A percentile compares a stretch with the other conserved stretches of the same genome.
Conservation (phyloP, 1,139 yeast genomes). For the Pichia sp. region DNA sequence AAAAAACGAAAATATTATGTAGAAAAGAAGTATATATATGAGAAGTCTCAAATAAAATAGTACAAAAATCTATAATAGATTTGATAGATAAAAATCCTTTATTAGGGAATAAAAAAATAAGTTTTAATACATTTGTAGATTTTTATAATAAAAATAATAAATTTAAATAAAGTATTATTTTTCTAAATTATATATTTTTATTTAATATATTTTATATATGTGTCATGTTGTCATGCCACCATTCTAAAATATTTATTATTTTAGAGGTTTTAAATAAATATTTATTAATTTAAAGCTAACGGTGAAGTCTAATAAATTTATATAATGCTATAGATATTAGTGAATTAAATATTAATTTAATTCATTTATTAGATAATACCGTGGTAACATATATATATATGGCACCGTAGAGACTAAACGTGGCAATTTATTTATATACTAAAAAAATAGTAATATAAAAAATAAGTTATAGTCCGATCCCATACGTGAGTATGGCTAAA, state of each 20-base stretch:
- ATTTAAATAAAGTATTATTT: background rate
- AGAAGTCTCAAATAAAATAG: background rate
- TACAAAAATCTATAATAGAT: background rate
- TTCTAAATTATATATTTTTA: background rate
- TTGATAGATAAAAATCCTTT: constrained; percentile 1
- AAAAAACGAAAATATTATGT: constrained; percentile 1
- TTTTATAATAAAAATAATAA: background rate
- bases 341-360: constrained; percentile 1
- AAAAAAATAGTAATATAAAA: background rate
- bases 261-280: constrained; percentile 2
- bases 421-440: background rate
- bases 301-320: constrained; percentile 6
- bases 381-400: constrained; percentile 4
- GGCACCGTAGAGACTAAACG: constrained; percentile 9
- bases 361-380: constrained; percentile 7
- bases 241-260: constrained; percentile 2
- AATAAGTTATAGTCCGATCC: constrained; percentile 8
- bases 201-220: background rate
- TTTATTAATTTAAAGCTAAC: constrained; percentile 6
- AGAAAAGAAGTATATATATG: background rate
- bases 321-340: constrained; percentile 3
- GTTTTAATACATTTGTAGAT: background rate
- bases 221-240: constrained; percentile 7
- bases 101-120: constrained; percentile 4
- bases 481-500: background rate